phyloP scores from a whole-genome alignment of 805 yeast genomes.

The Metschnikowia peoriensis region DNA sequence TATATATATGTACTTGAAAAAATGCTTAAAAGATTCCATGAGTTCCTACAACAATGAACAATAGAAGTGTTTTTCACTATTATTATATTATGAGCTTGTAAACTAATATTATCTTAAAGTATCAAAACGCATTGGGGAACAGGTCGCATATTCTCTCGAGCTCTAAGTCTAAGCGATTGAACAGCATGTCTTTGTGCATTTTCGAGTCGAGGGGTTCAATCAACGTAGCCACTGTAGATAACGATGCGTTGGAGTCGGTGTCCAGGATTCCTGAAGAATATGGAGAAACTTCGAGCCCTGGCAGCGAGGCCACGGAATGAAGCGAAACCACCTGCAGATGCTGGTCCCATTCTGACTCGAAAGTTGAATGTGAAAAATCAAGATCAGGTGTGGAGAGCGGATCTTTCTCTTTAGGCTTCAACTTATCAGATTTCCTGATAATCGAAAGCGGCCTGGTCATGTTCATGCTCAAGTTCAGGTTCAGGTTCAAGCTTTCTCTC shows the following conservation, averaged over 20 bases:
- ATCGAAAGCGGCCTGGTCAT: constrained; percentile 8
- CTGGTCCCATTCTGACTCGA: background rate
- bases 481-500: background rate
- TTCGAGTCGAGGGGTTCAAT: constrained; percentile 12
- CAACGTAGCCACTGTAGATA: constrained; percentile 32
- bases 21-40: too few species aligned
- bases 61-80: too few species aligned
- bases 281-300: constrained; percentile 10
- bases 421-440: background rate
- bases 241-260: constrained; percentile 26
- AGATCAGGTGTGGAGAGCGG: constrained; percentile 1
- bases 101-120: background rate
- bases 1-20: too few species aligned
- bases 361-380: background rate
- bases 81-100: too few species aligned
- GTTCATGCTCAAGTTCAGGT: too few species aligned
- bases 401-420: background rate
- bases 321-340: constrained; percentile 10
- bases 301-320: constrained; percentile 15
- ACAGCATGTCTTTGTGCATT: constrained; percentile 14
- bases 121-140: constrained; percentile 4
- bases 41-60: too few species aligned
- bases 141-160: constrained; percentile 15
- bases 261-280: constrained; percentile 14
- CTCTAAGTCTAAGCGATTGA: constrained; percentile 12